Percentiles rank a stretch among this genome's conserved stretches.
phyloP scores from a whole-genome alignment of 345 rosid species.

The Triadica sebifera region DNA sequence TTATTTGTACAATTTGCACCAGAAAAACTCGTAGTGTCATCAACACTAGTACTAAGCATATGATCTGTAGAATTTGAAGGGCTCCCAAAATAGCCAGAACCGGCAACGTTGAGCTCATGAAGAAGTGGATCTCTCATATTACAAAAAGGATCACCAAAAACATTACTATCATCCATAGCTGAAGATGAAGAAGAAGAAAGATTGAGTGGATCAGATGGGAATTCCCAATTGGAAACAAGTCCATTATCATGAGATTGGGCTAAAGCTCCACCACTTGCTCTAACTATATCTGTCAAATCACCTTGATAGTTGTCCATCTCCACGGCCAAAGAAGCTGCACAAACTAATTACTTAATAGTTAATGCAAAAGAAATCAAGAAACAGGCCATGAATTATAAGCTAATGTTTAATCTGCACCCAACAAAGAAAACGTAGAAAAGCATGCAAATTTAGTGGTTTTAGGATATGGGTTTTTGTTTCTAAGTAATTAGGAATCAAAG shows the following conservation, averaged over 20 bases:
- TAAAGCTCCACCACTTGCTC: constrained; percentile 44
- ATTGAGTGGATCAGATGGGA: constrained; percentile 27
- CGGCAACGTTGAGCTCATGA: constrained; percentile 40
- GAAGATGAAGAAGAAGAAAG: constrained; percentile 5
- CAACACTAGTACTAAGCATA: constrained; percentile 17
- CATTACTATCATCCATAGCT: neutral
- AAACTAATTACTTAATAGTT: constrained; percentile 24
- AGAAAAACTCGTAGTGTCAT: neutral
- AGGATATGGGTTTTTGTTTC: constrained; percentile 23
- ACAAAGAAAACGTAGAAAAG: neutral
- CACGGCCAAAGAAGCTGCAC: constrained; percentile 42
- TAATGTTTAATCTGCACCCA: too few relatives aligned
- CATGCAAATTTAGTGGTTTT: neutral
- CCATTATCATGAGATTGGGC: constrained; percentile 14
- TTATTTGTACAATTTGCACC: constrained; percentile 19
- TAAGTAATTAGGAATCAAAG: constrained; percentile 18
- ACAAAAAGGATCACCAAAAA: constrained; percentile 84
- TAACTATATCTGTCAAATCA: constrained; percentile 71
- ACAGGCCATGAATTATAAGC: neutral
- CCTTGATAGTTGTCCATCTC: constrained; percentile 76
- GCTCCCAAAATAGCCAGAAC: constrained; percentile 20
- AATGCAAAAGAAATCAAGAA: constrained; percentile 7
- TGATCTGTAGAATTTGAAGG: constrained; percentile 9
- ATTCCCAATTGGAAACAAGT: constrained; percentile 26
- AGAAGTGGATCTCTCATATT: constrained; percentile 69